Base-by-base conservation (phyloP, 2,329 filamentous ascomycete species). In the Pseudonectria foliicola region DNA sequence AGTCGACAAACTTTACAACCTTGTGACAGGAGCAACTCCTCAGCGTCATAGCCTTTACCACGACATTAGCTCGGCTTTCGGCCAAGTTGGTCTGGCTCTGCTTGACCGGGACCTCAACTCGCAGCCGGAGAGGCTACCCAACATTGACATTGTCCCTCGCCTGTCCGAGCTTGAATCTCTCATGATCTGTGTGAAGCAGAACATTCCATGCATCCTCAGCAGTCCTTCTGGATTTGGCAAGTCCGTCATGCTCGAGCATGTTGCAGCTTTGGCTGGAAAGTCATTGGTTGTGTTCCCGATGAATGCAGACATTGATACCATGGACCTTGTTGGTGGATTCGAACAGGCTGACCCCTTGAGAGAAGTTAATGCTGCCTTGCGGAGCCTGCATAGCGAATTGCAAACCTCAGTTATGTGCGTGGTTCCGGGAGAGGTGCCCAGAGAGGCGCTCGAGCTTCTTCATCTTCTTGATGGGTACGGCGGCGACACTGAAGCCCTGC, bases 301-400 rank as follows among this genome's bases (percentile, higher is more conserved):
- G 63, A 98, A 95, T 55, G 82, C 89, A 6, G 93, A 98, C 50
- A 85, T 95, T 29, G 92, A 98, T 58, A 89, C 90, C 1, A 95
- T 95, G 80, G 92, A 98, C 60, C 76, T 98, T 37, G 86, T 98
- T 37, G 92, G 92, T 52, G 92, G 92, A 0, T 98, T 95, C 54
- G 92, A 98, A 58, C 92, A 98, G 61, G 80, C 86, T 13, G 92
- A 98, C 55, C 79, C 85, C 14, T 71, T 83, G 33, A 75, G 90
- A 36, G 77, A 84, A 42, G 67, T 85, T 4, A 80, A 82, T 35
- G 66, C 68, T n/a, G 53, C 60, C 10, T 55, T 78, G 18, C 65
- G 73, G 31, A 50, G 52, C 23, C 54, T 85, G 10, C 63, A 66
- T 10, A 52, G 63, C 6, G 71, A 72, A 36, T 53, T 83, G 13